phyloP scores from a whole-genome alignment of 2,329 filamentous ascomycete species.

The Nemania sp. region DNA sequence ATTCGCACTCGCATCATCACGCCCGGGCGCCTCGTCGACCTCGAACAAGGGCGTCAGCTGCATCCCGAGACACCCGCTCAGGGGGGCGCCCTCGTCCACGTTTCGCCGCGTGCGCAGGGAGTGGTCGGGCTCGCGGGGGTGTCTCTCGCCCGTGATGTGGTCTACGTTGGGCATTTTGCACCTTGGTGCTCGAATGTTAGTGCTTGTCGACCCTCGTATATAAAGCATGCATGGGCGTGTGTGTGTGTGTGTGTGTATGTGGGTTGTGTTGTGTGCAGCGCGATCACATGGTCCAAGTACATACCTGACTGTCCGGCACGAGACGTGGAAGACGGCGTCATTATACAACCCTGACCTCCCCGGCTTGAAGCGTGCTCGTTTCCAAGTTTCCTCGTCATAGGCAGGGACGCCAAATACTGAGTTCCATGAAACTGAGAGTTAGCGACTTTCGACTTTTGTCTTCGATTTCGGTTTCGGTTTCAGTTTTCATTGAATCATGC shows the following conservation, averaged over 20 bases:
- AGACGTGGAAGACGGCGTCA: slow-evolving; percentile 54
- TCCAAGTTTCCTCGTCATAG: slow-evolving; percentile 75
- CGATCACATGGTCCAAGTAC: slow-evolving; percentile 26
- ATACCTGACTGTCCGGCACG: slow-evolving; percentile 67
- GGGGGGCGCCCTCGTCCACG: slow-evolving; percentile 63
- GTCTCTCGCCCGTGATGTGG: slow-evolving; percentile 60
- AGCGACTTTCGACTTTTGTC: neutral
- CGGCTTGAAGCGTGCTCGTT: slow-evolving; percentile 58
- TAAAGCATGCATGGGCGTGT: neutral
- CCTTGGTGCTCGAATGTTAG: slow-evolving; percentile 38
- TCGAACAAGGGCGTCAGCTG: slow-evolving; percentile 64
- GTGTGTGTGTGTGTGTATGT: too few relatives aligned
- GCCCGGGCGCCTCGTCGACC: slow-evolving; percentile 4
- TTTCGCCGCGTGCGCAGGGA: slow-evolving; percentile 62
- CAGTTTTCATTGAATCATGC: neutral
- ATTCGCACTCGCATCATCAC: too few relatives aligned
- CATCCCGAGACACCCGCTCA: slow-evolving; percentile 65
- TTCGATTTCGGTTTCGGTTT: too few relatives aligned
- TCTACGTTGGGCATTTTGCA: slow-evolving; percentile 76
- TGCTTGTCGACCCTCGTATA: neutral
- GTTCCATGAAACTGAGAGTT: neutral
- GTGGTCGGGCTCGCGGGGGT: slow-evolving; percentile 60
- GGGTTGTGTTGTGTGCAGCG: too few relatives aligned
- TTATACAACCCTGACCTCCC: slow-evolving; percentile 53
- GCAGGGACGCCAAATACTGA: slow-evolving; percentile 64